These are phyloP conservation scores for Oryza brachyantha DNA, from an alignment of 176 grass and related monocot species.

Conservation along the genomic window DNA sequence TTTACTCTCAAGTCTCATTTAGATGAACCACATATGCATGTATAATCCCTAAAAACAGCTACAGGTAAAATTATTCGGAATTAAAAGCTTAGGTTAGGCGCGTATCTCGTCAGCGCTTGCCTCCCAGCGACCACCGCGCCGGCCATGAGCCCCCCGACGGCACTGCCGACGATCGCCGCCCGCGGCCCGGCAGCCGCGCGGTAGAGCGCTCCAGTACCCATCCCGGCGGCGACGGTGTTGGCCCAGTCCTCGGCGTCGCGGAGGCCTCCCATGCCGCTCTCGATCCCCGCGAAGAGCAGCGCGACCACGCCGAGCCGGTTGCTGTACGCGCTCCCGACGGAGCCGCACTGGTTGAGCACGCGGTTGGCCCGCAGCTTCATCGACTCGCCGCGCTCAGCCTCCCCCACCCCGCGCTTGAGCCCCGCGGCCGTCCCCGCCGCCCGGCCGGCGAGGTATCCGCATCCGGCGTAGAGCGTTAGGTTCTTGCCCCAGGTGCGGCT, in stretches of 20 bases:
- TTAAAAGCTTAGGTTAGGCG: slow-evolving; percentile 43
- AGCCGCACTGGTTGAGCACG: slow-evolving; percentile 58
- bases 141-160: slow-evolving; percentile 60
- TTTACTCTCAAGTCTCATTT: background rate
- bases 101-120: slow-evolving; percentile 46
- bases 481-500: slow-evolving; percentile 53
- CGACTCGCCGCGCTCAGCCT: slow-evolving; percentile 55
- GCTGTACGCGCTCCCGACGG: slow-evolving; percentile 60
- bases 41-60: background rate
- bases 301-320: slow-evolving; percentile 55
- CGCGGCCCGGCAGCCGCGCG: slow-evolving; percentile 37
- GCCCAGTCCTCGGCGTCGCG: slow-evolving; percentile 68
- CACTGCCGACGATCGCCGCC: slow-evolving; percentile 46
- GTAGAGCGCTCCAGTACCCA: slow-evolving; percentile 53
- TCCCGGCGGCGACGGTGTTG: slow-evolving; percentile 65
- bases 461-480: slow-evolving; percentile 48
- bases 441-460: slow-evolving; percentile 44
- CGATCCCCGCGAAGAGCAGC: slow-evolving; percentile 53
- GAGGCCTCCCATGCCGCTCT: slow-evolving; percentile 45
- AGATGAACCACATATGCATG: background rate
- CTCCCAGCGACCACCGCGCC: slow-evolving; percentile 46
- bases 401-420: slow-evolving; percentile 36
- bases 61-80: background rate
- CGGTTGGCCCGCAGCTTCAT: slow-evolving; percentile 69
- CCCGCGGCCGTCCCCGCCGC: slow-evolving; percentile 34